Base-by-base conservation (phyloP, 148 eudicot genomes). In the Persicaria maculosa region DNA sequence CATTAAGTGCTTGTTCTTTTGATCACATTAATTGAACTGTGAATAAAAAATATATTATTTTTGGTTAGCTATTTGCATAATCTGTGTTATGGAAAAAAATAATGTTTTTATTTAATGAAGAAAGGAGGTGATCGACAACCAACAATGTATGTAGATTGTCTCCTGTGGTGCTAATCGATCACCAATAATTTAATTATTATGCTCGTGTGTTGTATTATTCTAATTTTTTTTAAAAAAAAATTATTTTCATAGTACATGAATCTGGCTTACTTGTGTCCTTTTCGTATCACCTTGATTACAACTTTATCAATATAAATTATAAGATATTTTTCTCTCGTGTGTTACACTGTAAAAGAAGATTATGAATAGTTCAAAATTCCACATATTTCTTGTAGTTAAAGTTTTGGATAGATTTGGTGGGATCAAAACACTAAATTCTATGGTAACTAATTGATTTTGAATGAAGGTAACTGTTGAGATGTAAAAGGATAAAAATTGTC, bases 21-120 rank as follows among this genome's bases (percentile, higher is more conserved):
- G 47, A 65, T 65, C 47, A 43, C 43, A 65, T 65, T 4, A 65
- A 65, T 65, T 65, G 70, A 65, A 65, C 70, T 65, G 47, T 36
- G 43, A 15, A 65, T 12, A 7, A 36, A 58, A n/a, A 5, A 20
- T 20, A 8, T 48, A 12, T 10, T 48, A 25, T 62, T 62, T 31
- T 9, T 58, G 14, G 65, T 58, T 22, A 20, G 22, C 40, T 25
- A 62, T 25, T 25, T 31, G 6, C 16, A 62, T 5, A 59, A 59
- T 59, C 36, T 54, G 58, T 55, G 19, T 19, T 22, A 9, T 22
- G 31, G 4, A 59, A 19, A 6, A 0, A 58, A 9, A 0, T 8
- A 3, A 59, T 20, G 7, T 20, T 58, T 11, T 4, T 20, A 14
- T 9, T 22, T 17, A 20, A 1, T 48, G 1, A 25, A 9, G 9